Base-by-base conservation (phyloP, 768 basidiomycete genomes). In the Pholiota microspora region DNA sequence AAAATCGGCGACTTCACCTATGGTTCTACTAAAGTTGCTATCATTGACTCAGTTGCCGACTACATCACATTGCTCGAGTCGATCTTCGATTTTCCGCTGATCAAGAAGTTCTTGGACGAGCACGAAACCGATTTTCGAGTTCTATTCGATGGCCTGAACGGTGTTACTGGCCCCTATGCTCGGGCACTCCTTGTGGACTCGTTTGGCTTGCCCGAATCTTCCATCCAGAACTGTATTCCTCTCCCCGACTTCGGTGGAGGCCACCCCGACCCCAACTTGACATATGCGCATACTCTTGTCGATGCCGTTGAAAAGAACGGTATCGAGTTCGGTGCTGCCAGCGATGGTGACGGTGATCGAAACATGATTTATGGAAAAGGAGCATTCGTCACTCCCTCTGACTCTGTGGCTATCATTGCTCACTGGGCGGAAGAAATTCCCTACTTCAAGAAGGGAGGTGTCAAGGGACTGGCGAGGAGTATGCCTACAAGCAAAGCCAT, bases 341-440 rank as follows among this genome's bases (percentile, higher is more conserved):
- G 88, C 58, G 97, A 99, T 67, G 97, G 97, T 25, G 97, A 98
- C 63, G 96, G 97, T 35, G 97, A 98, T 71, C 77, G 97, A 59
- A 98, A 99, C 79, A 98, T 99, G 97, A 98, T 99, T 67, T 99
- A 99, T 71, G 97, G 97, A 62, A 89, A 90, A 69, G 89, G 90
- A 57, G 97, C 97, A 42, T 99, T 99, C 70, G 97, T 99, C 59
- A 98, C 96, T 9, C 97, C 97, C 13, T 91, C 88, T 7, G 97
- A 99, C 73, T 95, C 92, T 7, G 96, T 99, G 55, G 97, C 97
- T 24, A 94, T 99, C 77, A 99, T 99, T 65, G 97, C 97, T 28
- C 88, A 98, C 71, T 98, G 93, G 92, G 92, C 92, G 12, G 83
- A 94, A 54, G 78, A 79, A 51, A 94, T 95, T 61, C 94, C 94